Base-by-base conservation (phyloP, 1,139 yeast species). In the Hansenula sp. region DNA sequence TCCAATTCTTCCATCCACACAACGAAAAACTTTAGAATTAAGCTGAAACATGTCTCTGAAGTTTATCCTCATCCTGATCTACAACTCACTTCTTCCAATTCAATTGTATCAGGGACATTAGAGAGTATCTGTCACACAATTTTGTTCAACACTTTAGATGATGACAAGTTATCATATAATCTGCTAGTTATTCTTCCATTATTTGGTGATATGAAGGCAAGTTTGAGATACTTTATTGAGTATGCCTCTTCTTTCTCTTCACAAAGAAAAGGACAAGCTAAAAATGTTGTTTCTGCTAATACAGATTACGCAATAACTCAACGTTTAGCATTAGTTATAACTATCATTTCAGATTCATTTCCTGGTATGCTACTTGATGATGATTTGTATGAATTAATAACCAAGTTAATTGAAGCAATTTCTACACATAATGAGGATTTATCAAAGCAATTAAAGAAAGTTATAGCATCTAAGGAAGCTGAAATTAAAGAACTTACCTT, bases 71-170 rank as follows among this genome's bases (percentile, higher is more conserved):
- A 88, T 57, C 96, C 96, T 2, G 80, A 79, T 33, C 64, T 88
- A 31, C 68, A 66, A 29, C 64, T 78, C 45, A 87, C 82, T 54
- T 64, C 66, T 29, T 31, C 52, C 4, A 53, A 51, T 31, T 50
- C 72, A 43, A 66, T 74, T 39, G 50, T 69, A 11, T 67, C 69
- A 22, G 84, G 84, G 14, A 59, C 87, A 1, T 59, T 79, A 16
- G 96, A 87, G 57, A 75, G 89, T 32, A 68, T 88, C 32, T 74
- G 89, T 45, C 96, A 88, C 59, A 77, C 85, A 11, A 66, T 85
- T 27, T 60, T 87, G 8, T 86, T 86, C 61, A 69, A 66, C 48
- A 65, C 66, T 29, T 44, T 57, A 24, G 64, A 61, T 19, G 66
- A 65, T 44, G 64, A 60, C 26, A 61, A 57, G 34, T 58, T 69